Base-by-base conservation (phyloP, 1,284 basidiomycete genomes). In the Ganoderma multipileum region DNA sequence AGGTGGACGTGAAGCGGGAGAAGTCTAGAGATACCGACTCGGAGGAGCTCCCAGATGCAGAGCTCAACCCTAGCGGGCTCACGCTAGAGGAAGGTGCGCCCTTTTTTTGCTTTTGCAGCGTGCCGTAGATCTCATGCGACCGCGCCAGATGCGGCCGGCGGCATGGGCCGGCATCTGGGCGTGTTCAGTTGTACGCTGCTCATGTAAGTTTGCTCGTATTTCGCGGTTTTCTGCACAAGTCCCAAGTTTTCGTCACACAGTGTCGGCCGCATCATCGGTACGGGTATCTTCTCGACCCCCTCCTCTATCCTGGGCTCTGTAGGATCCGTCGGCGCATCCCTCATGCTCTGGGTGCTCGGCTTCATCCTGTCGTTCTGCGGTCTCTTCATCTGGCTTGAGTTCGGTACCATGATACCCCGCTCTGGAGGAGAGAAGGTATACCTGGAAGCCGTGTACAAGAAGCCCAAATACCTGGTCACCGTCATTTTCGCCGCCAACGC, bases 351-450 rank as follows among this genome's bases (percentile, higher is more conserved):
- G 92, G 79, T 92, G 26, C 77, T 91, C 23, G 92, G 92, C 33
- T 85, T 90, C 64, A 75, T 86, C 57, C 82, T 91, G 60, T 91
- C 89, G 16, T 84, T 85, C 23, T 85, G 84, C 66, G 92, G 91
- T 18, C 88, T 87, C 26, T 84, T 85, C 42, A 91, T 94, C 28
- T 94, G 90, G 75, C 83, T 93, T 20, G 92, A 93, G 76, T 84
- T 91, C 41, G 92, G 92, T 36, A 91, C 89, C 18, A 89, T 91
- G 74, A 78, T 86, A 73, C 75, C 74, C 16, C 59, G 64, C 1
- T 76, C 74, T 64, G 92, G 92, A 0, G 92, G 89, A n/a, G 92
- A 94, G 81, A 92, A 92, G 79, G 91, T 89, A 50, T 94, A 94
- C 75, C 81, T 94, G 36, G 91, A 93, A 70, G 91, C 84, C 66